A percentile compares a stretch with the other conserved stretches of the same genome.
Conservation (phyloP, 2,329 filamentous ascomycete genomes). For the Beauveria medogensis region DNA sequence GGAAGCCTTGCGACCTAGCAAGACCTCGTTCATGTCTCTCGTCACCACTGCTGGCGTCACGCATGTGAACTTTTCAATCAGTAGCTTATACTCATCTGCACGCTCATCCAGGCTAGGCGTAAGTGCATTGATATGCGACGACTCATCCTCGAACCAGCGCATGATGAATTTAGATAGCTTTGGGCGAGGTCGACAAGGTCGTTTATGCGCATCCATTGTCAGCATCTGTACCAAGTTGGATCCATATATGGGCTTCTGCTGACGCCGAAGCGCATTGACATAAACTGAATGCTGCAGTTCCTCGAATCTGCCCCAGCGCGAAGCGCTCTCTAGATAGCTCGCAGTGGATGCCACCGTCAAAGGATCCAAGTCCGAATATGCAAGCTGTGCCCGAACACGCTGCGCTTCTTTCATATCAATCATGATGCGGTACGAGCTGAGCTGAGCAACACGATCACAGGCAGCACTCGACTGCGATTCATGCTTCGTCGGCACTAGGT, state of each 20-base stretch:
- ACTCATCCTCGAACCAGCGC: conserved; percentile 68
- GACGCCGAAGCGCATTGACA: conserved; percentile 71
- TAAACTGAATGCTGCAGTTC: conserved; percentile 76
- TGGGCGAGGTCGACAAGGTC: conserved; percentile 53
- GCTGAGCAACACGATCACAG: conserved; percentile 50
- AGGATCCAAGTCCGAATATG: conserved; percentile 49
- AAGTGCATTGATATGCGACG: conserved; percentile 54
- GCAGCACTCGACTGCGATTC: conserved; percentile 53
- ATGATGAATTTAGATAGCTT: conserved; percentile 54
- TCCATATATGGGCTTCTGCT: conserved; percentile 75
- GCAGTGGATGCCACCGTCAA: conserved; percentile 62
- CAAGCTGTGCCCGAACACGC: conserved; percentile 49
- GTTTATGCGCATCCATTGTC: conserved; percentile 52
- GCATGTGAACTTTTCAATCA: conserved; percentile 82
- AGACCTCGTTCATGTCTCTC: conserved; percentile 61
- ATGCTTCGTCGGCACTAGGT: conserved; percentile 64
- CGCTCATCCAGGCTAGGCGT: conserved; percentile 69
- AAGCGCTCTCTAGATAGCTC: conserved; percentile 62
- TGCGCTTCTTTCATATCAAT: conserved; percentile 67
- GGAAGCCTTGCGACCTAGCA: conserved; percentile 54
- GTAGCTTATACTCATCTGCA: conserved; percentile 62
- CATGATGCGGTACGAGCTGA: conserved; percentile 63
- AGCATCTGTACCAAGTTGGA: conserved; percentile 68
- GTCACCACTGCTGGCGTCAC: conserved; percentile 85
- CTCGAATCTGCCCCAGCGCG: conserved; percentile 62